Conservation (phyloP, 1,139 yeast genomes). For the Geotrichum candidum region DNA sequence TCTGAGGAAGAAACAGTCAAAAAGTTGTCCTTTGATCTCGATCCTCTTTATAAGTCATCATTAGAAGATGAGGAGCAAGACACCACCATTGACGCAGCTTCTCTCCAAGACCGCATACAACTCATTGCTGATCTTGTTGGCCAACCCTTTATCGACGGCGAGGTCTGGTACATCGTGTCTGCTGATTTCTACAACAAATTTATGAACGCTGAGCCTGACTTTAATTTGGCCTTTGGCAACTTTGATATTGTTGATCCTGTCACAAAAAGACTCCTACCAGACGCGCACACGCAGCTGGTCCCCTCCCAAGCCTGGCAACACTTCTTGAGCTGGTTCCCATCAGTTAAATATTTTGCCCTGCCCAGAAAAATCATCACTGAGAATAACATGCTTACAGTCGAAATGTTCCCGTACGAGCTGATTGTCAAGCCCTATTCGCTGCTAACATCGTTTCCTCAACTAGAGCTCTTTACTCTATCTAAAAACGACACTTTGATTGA, state of each 20-base stretch:
- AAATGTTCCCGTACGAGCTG: slow-evolving; percentile 10
- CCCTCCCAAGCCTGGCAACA: slow-evolving; percentile 13
- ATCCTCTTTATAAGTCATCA: not conserved
- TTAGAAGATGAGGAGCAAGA: not conserved
- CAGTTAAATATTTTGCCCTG: slow-evolving; percentile 1
- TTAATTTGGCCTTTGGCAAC: slow-evolving; percentile 8
- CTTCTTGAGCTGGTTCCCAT: slow-evolving; percentile 12
- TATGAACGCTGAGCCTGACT: not conserved
- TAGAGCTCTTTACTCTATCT: not conserved
- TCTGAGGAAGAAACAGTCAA: slow-evolving; percentile 3
- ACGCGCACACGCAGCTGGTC: slow-evolving; percentile 1
- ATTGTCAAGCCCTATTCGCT: slow-evolving; percentile 9
- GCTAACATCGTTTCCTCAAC: not conserved
- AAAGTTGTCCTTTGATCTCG: not conserved
- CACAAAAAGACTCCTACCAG: not conserved
- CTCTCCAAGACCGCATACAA: not conserved
- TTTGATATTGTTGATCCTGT: slow-evolving; percentile 11
- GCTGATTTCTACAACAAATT: slow-evolving; percentile 2
- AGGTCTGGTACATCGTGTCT: slow-evolving; percentile 11
- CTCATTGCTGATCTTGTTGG: not conserved
- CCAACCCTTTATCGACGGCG: slow-evolving; percentile 1
- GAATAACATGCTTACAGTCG: slow-evolving; percentile 3
- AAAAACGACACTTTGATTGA: not conserved
- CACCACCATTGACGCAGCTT: not conserved
- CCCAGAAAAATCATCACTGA: slow-evolving; percentile 12